Evolutionary conservation across 2,329 filamentous ascomycete genomes (phyloP), one percentile per base, ranked within the genome.

Genomic region (Exophiala sp.): DNA sequence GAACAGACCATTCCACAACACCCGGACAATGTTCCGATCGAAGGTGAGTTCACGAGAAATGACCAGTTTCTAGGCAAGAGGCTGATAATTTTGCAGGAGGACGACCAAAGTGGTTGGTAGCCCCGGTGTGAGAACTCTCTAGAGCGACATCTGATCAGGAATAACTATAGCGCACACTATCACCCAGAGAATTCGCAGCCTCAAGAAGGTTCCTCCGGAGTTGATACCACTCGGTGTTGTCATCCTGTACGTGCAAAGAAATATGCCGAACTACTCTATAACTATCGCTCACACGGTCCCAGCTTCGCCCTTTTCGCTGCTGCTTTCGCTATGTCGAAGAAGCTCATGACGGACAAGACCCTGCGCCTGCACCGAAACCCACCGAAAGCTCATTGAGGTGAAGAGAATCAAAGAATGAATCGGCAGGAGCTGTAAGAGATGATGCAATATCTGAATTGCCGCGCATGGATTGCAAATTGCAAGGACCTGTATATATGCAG

Each of bases 141-240:
- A n/a, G 39, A 50, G 14, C 32, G 36, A 35, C 38, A 48, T 49
- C 49, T 59, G 51, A 61, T 47, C 32, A 35, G 64, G 67, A 58
- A 69, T 60, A 45, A 20, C 46, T 59, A 52, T 61, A 99, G 94
- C 90, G 72, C 94, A 97, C 79, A 96, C 92, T 68, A 85, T 97
- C 75, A 96, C 92, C 64, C 94, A 97, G 80, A 89, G 92, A 72
- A 81, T 99, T 68, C 88, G 91, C 72, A 87, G 85, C 71, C 81
- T 96, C 69, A 91, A 88, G 82, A 85, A 86, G 77, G 87, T 97
- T 70, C 94, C 94, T 65, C 85, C 90, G 65, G 94, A 99, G 82
- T 82, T 99, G 82, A 84, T 91, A 66, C 94, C 94, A 69, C 87
- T 99, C 66, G 91, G 88, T 73, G 77, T 94, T 65, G 94, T 97